These are phyloP conservation scores for Eucalyptus marginata DNA, from an alignment of 345 rosid species.

Conservation along the genomic window DNA sequence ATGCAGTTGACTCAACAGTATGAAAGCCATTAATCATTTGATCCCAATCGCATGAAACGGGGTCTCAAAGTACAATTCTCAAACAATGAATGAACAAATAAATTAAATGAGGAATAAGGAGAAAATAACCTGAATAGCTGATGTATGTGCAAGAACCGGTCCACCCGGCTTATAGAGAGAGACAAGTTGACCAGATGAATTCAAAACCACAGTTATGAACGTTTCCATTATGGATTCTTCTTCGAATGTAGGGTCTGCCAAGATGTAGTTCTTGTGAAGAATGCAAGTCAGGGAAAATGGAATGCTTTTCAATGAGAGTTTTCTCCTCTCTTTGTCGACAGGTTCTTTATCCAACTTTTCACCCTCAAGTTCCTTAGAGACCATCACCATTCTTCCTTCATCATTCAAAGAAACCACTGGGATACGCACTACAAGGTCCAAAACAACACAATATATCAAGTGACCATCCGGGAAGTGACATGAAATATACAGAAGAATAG, in stretches of 20 bases:
- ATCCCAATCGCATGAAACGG: neutral
- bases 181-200: conserved; percentile 60
- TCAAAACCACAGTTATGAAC: conserved; percentile 54
- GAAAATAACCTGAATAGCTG: conserved; percentile 53
- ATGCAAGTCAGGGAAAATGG: conserved; percentile 75
- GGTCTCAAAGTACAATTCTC: neutral
- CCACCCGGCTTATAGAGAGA: conserved; percentile 90
- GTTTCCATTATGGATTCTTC: conserved; percentile 93
- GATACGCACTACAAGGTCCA: conserved; percentile 51
- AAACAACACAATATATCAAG: neutral
- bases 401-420: conserved; percentile 75
- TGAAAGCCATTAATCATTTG: neutral
- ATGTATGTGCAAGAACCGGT: conserved; percentile 46
- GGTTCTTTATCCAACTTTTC: conserved; percentile 36
- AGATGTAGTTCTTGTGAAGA: conserved; percentile 71
- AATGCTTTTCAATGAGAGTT: conserved; percentile 44
- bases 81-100: neutral
- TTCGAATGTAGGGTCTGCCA: conserved; percentile 87
- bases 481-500: neutral
- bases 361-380: conserved; percentile 31
- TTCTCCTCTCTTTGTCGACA: conserved; percentile 68
- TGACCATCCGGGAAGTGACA: neutral
- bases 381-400: conserved; percentile 59
- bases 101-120: neutral
- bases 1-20: neutral